These are phyloP conservation scores for Aspergillus udagawae DNA, from an alignment of 2,329 filamentous ascomycete species.

Conservation along the genomic window DNA sequence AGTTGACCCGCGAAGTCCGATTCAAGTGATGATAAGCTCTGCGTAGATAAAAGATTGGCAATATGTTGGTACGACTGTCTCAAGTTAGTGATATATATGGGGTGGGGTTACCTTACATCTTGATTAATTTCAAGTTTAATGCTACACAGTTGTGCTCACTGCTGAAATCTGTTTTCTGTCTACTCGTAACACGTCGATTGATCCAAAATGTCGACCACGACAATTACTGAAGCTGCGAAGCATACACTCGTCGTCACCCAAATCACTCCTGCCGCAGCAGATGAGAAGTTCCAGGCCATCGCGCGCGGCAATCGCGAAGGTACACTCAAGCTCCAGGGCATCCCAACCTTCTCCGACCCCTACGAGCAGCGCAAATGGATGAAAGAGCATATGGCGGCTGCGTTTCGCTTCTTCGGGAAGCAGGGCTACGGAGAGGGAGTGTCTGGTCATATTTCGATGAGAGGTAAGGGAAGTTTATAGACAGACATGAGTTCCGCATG, in stretches of 20 bases:
- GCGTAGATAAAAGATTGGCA: background rate
- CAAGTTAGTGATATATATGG: background rate
- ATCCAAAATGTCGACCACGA: slow-evolving; percentile 10
- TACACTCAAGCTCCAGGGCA: slow-evolving; percentile 33
- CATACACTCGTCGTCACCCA: slow-evolving; percentile 11
- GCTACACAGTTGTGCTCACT: background rate
- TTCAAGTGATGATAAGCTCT: background rate
- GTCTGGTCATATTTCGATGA: slow-evolving; percentile 41
- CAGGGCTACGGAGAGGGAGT: slow-evolving; percentile 39
- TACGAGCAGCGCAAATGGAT: slow-evolving; percentile 49
- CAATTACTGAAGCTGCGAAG: slow-evolving; percentile 5
- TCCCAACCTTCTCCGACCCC: slow-evolving; percentile 39
- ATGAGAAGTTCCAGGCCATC: slow-evolving; percentile 29
- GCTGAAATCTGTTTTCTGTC: background rate
- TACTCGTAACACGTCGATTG: no score
- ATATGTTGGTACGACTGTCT: background rate
- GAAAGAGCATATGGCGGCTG: slow-evolving; percentile 47
- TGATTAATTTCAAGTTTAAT: background rate
- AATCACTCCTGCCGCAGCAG: slow-evolving; percentile 21
- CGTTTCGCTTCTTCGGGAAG: slow-evolving; percentile 40
- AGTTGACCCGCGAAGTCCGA: background rate
- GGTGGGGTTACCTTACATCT: background rate
- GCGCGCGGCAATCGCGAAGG: slow-evolving; percentile 36
- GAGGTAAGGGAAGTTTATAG: slow-evolving; percentile 19
- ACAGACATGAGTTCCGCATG: background rate